Evolutionary conservation across 2,329 filamentous ascomycete genomes (phyloP).

Genomic region (Cordyceps tenuipes): DNA sequence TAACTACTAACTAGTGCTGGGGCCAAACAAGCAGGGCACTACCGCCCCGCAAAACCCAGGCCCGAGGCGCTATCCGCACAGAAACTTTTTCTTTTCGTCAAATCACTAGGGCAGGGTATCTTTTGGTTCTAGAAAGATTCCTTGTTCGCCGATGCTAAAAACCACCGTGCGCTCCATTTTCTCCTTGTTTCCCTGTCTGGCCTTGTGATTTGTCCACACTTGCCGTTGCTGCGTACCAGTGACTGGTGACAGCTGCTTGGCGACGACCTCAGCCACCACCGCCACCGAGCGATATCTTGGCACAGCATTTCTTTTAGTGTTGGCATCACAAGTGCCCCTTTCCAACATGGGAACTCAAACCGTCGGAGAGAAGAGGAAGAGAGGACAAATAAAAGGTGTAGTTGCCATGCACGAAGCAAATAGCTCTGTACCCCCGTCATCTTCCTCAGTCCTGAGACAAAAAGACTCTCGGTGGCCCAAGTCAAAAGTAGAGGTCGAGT

Average conservation of each 20-base stretch:
- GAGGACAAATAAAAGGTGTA: background rate
- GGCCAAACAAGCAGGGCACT: background rate
- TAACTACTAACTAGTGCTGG: too few relatives aligned
- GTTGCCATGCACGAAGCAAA: background rate
- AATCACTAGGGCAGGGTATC: background rate
- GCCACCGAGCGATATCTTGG: background rate
- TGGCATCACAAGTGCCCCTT: background rate
- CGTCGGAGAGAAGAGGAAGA: background rate
- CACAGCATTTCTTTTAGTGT: constrained; percentile 1
- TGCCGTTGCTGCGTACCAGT: background rate
- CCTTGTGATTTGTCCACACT: background rate
- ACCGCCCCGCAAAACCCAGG: background rate
- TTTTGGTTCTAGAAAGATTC: background rate
- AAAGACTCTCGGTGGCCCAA: background rate
- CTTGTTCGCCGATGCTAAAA: background rate
- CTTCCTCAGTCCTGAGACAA: background rate
- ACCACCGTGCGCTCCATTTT: background rate
- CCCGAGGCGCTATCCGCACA: background rate
- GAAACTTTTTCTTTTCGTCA: background rate
- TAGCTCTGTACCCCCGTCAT: too few relatives aligned
- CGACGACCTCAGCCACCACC: background rate
- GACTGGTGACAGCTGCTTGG: background rate
- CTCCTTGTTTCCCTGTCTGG: background rate
- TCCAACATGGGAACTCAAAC: background rate
- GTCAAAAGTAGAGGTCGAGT: background rate